Conservation (phyloP, 768 basidiomycete species). For the Paxillus involutus region DNA sequence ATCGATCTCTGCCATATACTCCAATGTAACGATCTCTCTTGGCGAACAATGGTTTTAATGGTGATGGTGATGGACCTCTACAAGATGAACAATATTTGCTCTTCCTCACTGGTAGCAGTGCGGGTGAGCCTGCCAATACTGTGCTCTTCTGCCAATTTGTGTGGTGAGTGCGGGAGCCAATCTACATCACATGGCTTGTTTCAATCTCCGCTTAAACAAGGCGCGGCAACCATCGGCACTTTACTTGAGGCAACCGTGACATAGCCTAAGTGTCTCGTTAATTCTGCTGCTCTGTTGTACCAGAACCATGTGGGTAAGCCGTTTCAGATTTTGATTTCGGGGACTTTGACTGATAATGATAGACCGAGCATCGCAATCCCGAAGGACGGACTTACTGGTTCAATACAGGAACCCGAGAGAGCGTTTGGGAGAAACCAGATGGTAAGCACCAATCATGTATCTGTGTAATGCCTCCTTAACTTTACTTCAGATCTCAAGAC, state of each 20-base stretch:
- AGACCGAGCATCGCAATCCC: constrained; percentile 94
- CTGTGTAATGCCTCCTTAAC: constrained; percentile 4
- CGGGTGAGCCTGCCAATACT: too few species aligned
- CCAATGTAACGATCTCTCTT: too few species aligned
- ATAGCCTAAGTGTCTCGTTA: not conserved
- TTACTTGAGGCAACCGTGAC: not conserved
- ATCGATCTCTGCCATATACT: too few species aligned
- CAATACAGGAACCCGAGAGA: constrained; percentile 83
- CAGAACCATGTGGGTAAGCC: constrained; percentile 33
- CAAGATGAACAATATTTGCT: too few species aligned
- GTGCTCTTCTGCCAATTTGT: too few species aligned
- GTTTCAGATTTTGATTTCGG: not conserved
- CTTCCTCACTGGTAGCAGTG: too few species aligned
- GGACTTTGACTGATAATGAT: constrained; percentile 3
- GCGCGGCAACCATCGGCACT: constrained; percentile 6
- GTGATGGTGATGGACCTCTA: too few species aligned
- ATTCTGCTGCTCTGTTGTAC: constrained; percentile 1
- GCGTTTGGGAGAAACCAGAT: constrained; percentile 98
- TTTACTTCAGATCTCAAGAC: constrained; percentile 74
- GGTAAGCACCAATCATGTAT: constrained; percentile 43
- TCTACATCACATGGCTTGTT: too few species aligned
- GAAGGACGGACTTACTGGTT: constrained; percentile 99
- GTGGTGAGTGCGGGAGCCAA: too few species aligned
- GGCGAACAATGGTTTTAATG: too few species aligned
- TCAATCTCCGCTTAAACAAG: constrained; percentile 22